A percentile compares a stretch with the other conserved stretches of the same genome.
phyloP scores from a whole-genome alignment of 306 rosid species.

The Medicago lupulina region DNA sequence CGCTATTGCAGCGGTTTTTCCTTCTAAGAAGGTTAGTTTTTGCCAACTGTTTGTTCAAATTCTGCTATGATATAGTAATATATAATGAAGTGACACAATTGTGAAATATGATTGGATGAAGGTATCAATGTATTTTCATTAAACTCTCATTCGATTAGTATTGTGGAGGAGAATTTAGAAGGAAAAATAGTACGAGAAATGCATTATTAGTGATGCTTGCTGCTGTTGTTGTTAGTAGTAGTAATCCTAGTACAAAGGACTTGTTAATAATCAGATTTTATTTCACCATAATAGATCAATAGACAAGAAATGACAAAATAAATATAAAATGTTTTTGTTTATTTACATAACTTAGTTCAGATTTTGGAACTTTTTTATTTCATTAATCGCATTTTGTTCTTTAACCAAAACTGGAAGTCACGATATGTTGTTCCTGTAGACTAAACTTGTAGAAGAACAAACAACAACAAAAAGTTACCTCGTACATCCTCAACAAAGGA shows the following conservation, averaged over 20 bases:
- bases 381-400: neutral
- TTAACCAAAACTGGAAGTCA: constrained; percentile 1
- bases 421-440: neutral
- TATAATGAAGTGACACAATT: neutral
- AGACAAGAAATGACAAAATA: neutral
- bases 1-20: constrained; percentile 71
- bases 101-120: neutral
- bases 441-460: constrained; percentile 12
- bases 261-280: no score
- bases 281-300: neutral
- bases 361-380: neutral
- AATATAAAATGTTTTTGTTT: neutral
- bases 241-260: no score
- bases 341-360: neutral
- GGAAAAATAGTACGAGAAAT: no score
- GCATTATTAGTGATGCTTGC: no score
- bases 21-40: constrained; percentile 74
- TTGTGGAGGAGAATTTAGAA: neutral
- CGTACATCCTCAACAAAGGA: constrained; percentile 1
- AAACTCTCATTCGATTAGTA: neutral
- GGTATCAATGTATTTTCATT: neutral
- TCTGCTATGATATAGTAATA: no score
- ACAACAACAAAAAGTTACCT: constrained; percentile 6
- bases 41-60: neutral
- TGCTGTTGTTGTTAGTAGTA: no score